phyloP scores from a whole-genome alignment of 2,329 filamentous ascomycete genomes.

The Knoxdaviesia capensis region DNA sequence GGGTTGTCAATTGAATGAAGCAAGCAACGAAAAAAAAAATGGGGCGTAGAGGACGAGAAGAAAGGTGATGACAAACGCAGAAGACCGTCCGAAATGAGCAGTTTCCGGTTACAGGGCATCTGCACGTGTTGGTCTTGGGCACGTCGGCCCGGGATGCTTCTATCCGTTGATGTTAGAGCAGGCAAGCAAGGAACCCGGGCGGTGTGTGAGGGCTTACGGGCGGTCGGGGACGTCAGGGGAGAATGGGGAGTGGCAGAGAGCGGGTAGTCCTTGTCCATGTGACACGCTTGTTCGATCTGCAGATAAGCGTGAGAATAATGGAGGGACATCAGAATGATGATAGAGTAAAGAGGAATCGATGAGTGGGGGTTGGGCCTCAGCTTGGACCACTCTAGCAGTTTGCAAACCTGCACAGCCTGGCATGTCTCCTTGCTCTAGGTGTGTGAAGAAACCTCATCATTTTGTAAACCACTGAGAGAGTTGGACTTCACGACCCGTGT shows the following conservation, averaged over 20 bases:
- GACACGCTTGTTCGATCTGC: no score
- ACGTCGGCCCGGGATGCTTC: no score
- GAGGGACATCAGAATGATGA: neutral
- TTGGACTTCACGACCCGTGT: neutral
- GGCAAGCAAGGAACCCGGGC: no score
- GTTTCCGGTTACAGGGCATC: neutral
- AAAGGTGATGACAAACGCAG: neutral
- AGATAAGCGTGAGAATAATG: neutral
- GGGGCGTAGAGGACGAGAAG: neutral
- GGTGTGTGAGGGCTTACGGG: no score
- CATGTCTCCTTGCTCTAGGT: neutral
- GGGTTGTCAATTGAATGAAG: neutral
- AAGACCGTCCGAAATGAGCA: neutral
- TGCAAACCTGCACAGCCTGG: neutral
- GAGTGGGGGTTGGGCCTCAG: neutral
- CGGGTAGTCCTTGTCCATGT: no score
- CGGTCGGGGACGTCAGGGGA: no score
- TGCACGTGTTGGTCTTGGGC: no score
- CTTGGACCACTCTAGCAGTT: neutral
- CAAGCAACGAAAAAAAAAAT: neutral
- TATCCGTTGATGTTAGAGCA: no score
- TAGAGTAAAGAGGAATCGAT: neutral
- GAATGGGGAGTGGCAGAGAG: no score
- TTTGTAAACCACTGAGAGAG: neutral
- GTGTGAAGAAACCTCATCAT: neutral